Percentiles rank a stretch among this genome's conserved stretches.
phyloP scores from a whole-genome alignment of 2,329 filamentous ascomycete species.

The Lanzia echinophila region DNA sequence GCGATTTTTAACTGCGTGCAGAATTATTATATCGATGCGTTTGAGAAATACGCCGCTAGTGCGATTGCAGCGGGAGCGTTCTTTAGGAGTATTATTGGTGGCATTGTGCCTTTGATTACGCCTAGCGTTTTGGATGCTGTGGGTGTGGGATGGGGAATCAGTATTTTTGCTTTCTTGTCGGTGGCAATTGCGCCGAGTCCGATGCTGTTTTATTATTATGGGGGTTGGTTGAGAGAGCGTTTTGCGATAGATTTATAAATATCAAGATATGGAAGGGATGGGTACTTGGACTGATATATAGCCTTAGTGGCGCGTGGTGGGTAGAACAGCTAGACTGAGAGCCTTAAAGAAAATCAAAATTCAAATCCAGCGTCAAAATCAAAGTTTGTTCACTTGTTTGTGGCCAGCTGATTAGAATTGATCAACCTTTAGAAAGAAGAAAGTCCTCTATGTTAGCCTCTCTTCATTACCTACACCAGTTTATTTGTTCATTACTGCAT shows the following conservation, averaged over 20 bases:
- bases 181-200: slow-evolving; percentile 43
- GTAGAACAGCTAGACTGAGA: too few relatives aligned
- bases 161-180: slow-evolving; percentile 39
- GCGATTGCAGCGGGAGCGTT: slow-evolving; percentile 44
- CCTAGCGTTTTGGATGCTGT: slow-evolving; percentile 37
- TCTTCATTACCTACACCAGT: too few relatives aligned
- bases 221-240: slow-evolving; percentile 38
- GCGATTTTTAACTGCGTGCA: slow-evolving; percentile 46
- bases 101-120: slow-evolving; percentile 40
- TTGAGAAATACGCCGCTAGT: slow-evolving; percentile 43
- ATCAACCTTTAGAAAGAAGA: too few relatives aligned
- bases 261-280: neutral
- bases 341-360: too few relatives aligned
- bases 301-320: too few relatives aligned
- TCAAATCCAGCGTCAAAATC: too few relatives aligned
- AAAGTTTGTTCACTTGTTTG: too few relatives aligned
- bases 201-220: slow-evolving; percentile 42
- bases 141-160: slow-evolving; percentile 45
- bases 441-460: too few relatives aligned
- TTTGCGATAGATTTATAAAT: slow-evolving; percentile 34
- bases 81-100: slow-evolving; percentile 40
- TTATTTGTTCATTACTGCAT: too few relatives aligned
- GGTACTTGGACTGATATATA: too few relatives aligned
- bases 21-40: slow-evolving; percentile 48
- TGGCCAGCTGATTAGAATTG: too few relatives aligned